Evolutionary conservation across 441 rosid genomes (phyloP).

Genomic region (Adansonia grandidieri): DNA sequence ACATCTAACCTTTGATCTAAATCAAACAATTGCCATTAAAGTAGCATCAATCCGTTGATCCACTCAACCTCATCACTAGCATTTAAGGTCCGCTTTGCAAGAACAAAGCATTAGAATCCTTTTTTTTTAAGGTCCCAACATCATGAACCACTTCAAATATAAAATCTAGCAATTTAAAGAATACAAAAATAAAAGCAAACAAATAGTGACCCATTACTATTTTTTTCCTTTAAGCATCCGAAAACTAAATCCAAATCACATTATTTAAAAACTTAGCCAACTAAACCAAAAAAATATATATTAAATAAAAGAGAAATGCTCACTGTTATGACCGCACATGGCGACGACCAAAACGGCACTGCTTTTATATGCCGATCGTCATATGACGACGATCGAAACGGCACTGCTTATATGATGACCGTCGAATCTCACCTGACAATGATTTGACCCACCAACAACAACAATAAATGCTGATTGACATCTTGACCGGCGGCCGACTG

Average conservation of each 20-base stretch:
- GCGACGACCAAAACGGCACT: too few relatives aligned
- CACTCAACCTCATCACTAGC: conserved; percentile 32
- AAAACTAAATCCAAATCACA: conserved; percentile 41
- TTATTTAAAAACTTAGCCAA: conserved; percentile 34
- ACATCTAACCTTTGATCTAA: conserved; percentile 6
- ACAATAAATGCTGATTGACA: too few relatives aligned
- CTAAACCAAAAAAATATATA: conserved; percentile 21
- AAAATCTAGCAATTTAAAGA: conserved; percentile 19
- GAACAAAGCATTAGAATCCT: conserved; percentile 66
- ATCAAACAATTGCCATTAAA: conserved; percentile 17
- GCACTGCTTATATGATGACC: too few relatives aligned
- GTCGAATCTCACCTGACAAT: too few relatives aligned
- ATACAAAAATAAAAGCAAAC: conserved; percentile 24
- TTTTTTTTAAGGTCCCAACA: conserved; percentile 20
- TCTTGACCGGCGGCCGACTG: too few relatives aligned
- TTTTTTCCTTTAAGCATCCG: conserved; percentile 37
- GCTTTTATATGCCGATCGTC: too few relatives aligned
- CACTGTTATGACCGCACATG: too few relatives aligned
- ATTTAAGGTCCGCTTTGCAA: conserved; percentile 40
- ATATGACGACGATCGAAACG: too few relatives aligned
- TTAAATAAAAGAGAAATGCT: conserved; percentile 15
- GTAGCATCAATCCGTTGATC: conserved; percentile 24
- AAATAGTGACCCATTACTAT: conserved; percentile 30
- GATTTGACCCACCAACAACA: too few relatives aligned
- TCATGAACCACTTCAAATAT: conserved; percentile 26